A percentile compares a stretch with the other conserved stretches of the same genome.
Evolutionary conservation across 169 alveolate species (phyloP).

Genomic region (Besnoitia besnoiti): DNA sequence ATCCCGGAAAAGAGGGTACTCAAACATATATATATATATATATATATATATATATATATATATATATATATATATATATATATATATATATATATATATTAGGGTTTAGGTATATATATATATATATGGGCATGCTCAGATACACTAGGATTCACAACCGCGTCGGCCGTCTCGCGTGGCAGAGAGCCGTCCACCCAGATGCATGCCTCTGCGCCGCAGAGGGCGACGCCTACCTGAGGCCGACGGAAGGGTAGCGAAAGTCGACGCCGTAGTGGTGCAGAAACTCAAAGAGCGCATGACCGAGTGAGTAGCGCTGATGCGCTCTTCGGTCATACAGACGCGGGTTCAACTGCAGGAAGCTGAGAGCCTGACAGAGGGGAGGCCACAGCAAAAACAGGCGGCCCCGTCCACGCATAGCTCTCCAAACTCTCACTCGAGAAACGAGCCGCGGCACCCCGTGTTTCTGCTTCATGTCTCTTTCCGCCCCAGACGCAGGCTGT

Average conservation of each 20-base stretch:
- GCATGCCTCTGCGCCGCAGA: no score
- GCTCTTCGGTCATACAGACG: constrained; percentile 18
- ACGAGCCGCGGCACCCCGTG: neutral
- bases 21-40: neutral
- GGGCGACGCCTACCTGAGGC: constrained; percentile 32
- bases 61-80: neutral
- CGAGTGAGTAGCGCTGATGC: constrained; percentile 40
- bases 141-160: no score
- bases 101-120: neutral
- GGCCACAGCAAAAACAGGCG: neutral
- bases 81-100: neutral
- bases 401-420: no score
- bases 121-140: neutral
- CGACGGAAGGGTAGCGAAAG: constrained; percentile 36
- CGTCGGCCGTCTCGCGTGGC: no score
- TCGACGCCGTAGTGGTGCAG: constrained; percentile 54
- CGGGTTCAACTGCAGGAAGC: constrained; percentile 53
- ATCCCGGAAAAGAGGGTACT: neutral
- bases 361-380: constrained; percentile 14
- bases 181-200: no score
- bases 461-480: neutral
- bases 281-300: constrained; percentile 58
- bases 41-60: neutral
- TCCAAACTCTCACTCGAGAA: neutral
- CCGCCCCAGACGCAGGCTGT: neutral